Percentiles rank a stretch among this genome's conserved stretches.
Conservation (phyloP, 306 rosid species). For the Mimosa pudica region DNA sequence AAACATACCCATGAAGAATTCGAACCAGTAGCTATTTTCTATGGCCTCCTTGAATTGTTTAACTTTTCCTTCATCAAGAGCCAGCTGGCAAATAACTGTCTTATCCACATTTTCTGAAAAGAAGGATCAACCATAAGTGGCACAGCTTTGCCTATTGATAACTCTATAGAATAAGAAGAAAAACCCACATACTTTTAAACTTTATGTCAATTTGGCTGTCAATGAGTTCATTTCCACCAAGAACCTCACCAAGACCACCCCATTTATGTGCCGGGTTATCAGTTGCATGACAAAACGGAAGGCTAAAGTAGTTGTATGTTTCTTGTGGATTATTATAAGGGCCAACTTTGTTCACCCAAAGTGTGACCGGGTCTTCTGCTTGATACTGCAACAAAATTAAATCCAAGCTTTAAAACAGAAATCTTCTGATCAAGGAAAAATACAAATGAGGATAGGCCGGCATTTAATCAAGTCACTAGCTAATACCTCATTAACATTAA, state of each 20-base stretch:
- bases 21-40: conserved; percentile 92
- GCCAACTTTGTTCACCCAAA: conserved; percentile 99
- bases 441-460: conserved; percentile 2
- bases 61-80: conserved; percentile 65
- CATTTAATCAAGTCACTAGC: too few relatives aligned
- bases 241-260: conserved; percentile 99
- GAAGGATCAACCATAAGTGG: conserved; percentile 9
- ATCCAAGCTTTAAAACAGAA: conserved; percentile 10
- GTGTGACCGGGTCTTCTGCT: conserved; percentile 64
- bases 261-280: conserved; percentile 81
- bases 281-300: conserved; percentile 81
- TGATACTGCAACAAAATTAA: conserved; percentile 66
- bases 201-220: conserved; percentile 85
- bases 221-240: conserved; percentile 96
- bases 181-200: conserved; percentile 58
- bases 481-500: conserved; percentile 58
- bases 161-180: conserved; percentile 28
- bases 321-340: conserved; percentile 99
- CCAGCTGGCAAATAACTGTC: conserved; percentile 62
- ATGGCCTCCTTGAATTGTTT: conserved; percentile 94
- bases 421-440: neutral
- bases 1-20: conserved; percentile 94
- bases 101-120: conserved; percentile 73
- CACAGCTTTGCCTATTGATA: conserved; percentile 21
- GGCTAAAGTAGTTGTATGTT: conserved; percentile 93